Evolutionary conservation across 2,329 filamentous ascomycete genomes (phyloP).

Genomic region (Penicillium sp.): DNA sequence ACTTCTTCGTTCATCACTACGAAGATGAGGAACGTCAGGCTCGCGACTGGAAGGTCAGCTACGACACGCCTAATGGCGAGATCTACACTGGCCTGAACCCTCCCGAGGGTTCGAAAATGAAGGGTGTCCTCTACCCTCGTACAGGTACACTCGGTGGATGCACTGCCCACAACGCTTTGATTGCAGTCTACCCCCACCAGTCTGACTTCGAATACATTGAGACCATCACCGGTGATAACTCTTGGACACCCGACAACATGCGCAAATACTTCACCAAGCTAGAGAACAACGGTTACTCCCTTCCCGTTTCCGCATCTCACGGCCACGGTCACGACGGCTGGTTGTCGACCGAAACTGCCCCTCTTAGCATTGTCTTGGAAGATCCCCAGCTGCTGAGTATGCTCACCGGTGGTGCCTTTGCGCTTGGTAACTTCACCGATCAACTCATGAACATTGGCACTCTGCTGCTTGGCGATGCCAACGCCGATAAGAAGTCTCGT

Average conservation of each 20-base stretch:
- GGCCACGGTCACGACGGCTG: conserved; percentile 48
- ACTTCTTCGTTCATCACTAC: conserved; percentile 40
- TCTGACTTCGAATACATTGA: conserved; percentile 61
- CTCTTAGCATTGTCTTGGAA: conserved; percentile 51
- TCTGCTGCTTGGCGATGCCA: conserved; percentile 53
- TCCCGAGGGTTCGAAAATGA: conserved; percentile 51
- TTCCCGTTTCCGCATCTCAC: conserved; percentile 21
- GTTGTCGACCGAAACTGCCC: conserved; percentile 26
- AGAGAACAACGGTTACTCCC: conserved; percentile 56
- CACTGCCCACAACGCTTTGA: conserved; percentile 61
- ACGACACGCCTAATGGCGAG: conserved; percentile 47
- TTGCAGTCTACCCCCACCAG: conserved; percentile 59
- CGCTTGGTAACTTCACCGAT: conserved; percentile 49
- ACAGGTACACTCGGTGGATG: conserved; percentile 59
- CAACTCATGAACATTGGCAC: conserved; percentile 46
- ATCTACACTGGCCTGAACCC: conserved; percentile 56
- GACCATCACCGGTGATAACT: conserved; percentile 58
- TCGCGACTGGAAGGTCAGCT: conserved; percentile 41
- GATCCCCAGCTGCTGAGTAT: conserved; percentile 57
- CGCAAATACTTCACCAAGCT: conserved; percentile 55
- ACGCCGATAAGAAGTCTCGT: conserved; percentile 46
- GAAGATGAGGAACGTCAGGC: conserved; percentile 29
- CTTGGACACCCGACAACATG: conserved; percentile 61
- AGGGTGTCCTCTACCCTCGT: conserved; percentile 60
- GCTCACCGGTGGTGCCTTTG: conserved; percentile 52